These are phyloP conservation scores for Cucumis sativus DNA, from an alignment of 306 rosid genomes.

Conservation along the genomic window Cucumber_9930_V3 NC_026661.2:3637501-3638000, in stretches of 20 bases:
- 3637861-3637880: background rate
- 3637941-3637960: background rate
- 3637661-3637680: no score
- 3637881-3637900: background rate
- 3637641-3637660: no score
- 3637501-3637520: no score
- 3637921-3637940: background rate
- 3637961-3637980: background rate
- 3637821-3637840: background rate
- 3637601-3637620: no score
- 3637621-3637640: no score
- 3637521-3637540: no score
- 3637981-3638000: conserved; percentile 21
- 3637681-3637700: no score
- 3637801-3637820: background rate
- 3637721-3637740: no score
- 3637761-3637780: background rate
- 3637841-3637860: background rate
- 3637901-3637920: background rate
- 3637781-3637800: background rate
- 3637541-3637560: no score
- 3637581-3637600: no score
- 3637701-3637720: no score
- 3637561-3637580: no score
- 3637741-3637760: background rate